These are phyloP conservation scores for Barnettozyma sp. DNA, from an alignment of 805 yeast species.

Conservation along the genomic window DNA sequence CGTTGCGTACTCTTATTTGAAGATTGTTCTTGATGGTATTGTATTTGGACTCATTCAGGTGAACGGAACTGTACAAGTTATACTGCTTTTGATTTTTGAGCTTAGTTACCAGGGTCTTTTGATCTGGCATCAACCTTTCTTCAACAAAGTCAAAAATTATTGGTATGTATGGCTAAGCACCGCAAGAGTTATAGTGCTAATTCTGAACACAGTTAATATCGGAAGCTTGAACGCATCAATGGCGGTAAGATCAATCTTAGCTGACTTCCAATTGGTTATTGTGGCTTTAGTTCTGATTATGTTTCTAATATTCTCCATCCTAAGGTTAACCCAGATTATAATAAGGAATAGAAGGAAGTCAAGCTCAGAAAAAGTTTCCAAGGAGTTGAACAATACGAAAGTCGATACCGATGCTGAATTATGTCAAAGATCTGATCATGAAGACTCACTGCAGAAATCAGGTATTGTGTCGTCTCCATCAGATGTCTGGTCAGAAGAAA, in stretches of 20 bases:
- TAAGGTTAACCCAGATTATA: conserved; percentile 7
- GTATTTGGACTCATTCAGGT: conserved; percentile 39
- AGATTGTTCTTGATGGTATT: conserved; percentile 31
- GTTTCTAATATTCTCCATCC: conserved; percentile 7
- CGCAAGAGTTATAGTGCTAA: conserved; percentile 34
- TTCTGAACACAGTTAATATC: conserved; percentile 39
- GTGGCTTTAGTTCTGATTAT: conserved; percentile 4
- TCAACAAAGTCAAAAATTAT: conserved; percentile 26
- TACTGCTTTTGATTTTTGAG: conserved; percentile 33
- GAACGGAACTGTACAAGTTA: conserved; percentile 39
- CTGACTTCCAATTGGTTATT: conserved; percentile 17
- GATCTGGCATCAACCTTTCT: conserved; percentile 25
- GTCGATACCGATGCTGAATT: too few species aligned
- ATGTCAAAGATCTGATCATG: too few species aligned
- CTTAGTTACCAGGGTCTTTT: conserved; percentile 24
- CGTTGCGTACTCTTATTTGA: conserved; percentile 31
- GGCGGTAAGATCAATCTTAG: conserved; percentile 33
- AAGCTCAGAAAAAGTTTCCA: not conserved
- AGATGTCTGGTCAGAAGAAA: not conserved
- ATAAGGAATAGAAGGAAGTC: conserved; percentile 2
- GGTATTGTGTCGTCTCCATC: not conserved
- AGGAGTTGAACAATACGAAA: not conserved
- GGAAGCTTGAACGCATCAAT: conserved; percentile 32
- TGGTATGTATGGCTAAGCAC: conserved; percentile 30
- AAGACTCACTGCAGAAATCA: not conserved